Evolutionary conservation across 116 monocot genomes (phyloP).

Genomic region (Cymodocea nodosa): DNA sequence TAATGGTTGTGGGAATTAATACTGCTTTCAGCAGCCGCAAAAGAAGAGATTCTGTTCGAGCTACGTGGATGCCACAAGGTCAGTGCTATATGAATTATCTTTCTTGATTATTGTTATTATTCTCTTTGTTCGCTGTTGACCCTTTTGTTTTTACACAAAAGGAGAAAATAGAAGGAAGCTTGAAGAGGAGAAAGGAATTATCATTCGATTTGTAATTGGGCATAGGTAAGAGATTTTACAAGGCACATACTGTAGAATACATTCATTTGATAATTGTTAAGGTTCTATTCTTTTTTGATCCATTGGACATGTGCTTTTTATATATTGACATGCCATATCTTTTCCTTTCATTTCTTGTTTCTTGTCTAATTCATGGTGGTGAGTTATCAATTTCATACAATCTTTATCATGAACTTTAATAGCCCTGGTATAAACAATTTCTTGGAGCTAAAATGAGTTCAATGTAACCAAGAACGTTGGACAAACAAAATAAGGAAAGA

Average conservation of each 20-base stretch:
- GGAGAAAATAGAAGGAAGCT: constrained; percentile 84
- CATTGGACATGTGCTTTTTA: too few relatives aligned
- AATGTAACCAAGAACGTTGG: too few relatives aligned
- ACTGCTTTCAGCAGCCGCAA: constrained; percentile 99
- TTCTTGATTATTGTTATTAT: background rate
- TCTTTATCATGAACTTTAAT: too few relatives aligned
- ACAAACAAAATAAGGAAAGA: too few relatives aligned
- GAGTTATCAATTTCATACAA: too few relatives aligned
- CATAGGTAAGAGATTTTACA: constrained; percentile 45
- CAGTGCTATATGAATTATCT: background rate
- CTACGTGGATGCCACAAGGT: constrained; percentile 99
- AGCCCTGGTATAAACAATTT: too few relatives aligned
- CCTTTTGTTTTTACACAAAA: constrained; percentile 9
- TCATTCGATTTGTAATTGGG: constrained; percentile 93
- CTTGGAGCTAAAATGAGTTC: too few relatives aligned
- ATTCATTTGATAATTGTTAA: background rate
- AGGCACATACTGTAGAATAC: background rate
- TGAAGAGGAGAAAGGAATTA: constrained; percentile 96
- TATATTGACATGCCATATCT: too few relatives aligned
- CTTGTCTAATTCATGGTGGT: too few relatives aligned
- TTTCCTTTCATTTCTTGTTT: too few relatives aligned
- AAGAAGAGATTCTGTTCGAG: constrained; percentile 88
- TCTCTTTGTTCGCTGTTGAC: background rate
- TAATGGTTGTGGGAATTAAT: constrained; percentile 96
- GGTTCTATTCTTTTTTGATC: too few relatives aligned